A percentile compares a stretch with the other conserved stretches of the same genome.
Evolutionary conservation across 805 yeast species (phyloP).

Genomic region (Sugiyamaella lignohabitans): DNA sequence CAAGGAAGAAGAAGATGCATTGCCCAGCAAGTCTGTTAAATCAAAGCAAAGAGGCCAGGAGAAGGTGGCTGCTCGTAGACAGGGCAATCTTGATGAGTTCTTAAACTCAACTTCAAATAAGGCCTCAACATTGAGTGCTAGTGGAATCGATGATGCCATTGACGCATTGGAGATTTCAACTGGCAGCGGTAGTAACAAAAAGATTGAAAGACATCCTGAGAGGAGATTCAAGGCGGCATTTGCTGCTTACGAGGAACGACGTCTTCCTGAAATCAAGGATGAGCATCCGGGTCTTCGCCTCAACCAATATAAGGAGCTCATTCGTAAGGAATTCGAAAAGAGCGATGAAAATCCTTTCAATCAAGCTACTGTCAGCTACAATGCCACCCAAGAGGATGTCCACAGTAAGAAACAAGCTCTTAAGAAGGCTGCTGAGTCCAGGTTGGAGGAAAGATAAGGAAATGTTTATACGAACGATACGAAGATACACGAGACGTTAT

Average conservation of each 20-base stretch:
- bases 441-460: too few relatives aligned
- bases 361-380: slow-evolving; percentile 58
- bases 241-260: slow-evolving; percentile 60
- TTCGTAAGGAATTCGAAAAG: slow-evolving; percentile 76
- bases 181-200: slow-evolving; percentile 48
- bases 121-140: slow-evolving; percentile 54
- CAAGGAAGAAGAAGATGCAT: slow-evolving; percentile 55
- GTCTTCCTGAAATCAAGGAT: slow-evolving; percentile 64
- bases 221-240: slow-evolving; percentile 79
- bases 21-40: slow-evolving; percentile 50
- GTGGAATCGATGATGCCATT: slow-evolving; percentile 71
- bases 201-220: slow-evolving; percentile 81
- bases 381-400: slow-evolving; percentile 54
- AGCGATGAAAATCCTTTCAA: slow-evolving; percentile 79
- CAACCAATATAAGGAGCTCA: slow-evolving; percentile 68
- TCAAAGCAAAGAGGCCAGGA: slow-evolving; percentile 61
- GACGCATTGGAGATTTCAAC: slow-evolving; percentile 67
- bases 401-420: slow-evolving; percentile 42
- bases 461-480: neutral
- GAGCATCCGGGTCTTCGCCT: slow-evolving; percentile 76
- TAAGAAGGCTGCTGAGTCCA: slow-evolving; percentile 42
- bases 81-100: slow-evolving; percentile 64
- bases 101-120: slow-evolving; percentile 44
- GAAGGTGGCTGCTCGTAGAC: slow-evolving; percentile 53
- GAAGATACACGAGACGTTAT: too few relatives aligned